phyloP scores from a whole-genome alignment of 305 asterid genomes.

The Rubia peregrina region DNA sequence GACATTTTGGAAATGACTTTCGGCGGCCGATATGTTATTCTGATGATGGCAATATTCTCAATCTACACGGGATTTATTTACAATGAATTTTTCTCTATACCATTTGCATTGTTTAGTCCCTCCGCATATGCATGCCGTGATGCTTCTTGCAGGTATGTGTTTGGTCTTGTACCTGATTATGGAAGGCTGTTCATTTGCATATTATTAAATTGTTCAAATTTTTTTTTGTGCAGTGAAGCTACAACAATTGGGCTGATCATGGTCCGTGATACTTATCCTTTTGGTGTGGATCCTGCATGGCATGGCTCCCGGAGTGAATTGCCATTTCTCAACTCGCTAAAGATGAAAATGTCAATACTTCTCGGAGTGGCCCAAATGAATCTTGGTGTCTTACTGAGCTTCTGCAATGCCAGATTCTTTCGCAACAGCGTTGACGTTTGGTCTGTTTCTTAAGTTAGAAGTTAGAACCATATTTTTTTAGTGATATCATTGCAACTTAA shows the following conservation, averaged over 20 bases:
- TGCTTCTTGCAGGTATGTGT: slow-evolving; percentile 69
- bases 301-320: slow-evolving; percentile 87
- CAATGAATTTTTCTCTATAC: slow-evolving; percentile 86
- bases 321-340: slow-evolving; percentile 79
- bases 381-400: slow-evolving; percentile 83
- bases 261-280: slow-evolving; percentile 75
- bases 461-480: background rate
- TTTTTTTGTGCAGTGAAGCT: slow-evolving; percentile 52
- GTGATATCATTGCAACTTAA: background rate
- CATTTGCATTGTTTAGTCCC: slow-evolving; percentile 64
- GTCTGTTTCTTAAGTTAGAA: slow-evolving; percentile 40
- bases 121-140: slow-evolving; percentile 88
- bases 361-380: slow-evolving; percentile 94
- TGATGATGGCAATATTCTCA: slow-evolving; percentile 84
- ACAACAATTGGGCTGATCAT: slow-evolving; percentile 70
- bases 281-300: slow-evolving; percentile 95
- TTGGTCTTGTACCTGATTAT: slow-evolving; percentile 16
- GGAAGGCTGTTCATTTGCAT: slow-evolving; percentile 16
- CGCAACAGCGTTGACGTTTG: slow-evolving; percentile 63
- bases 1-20: slow-evolving; percentile 92
- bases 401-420: slow-evolving; percentile 66
- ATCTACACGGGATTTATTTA: slow-evolving; percentile 87
- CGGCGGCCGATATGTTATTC: slow-evolving; percentile 85
- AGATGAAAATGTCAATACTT: slow-evolving; percentile 94
- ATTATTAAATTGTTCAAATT: slow-evolving; percentile 15